Evolutionary conservation across 176 grass and related monocot species (phyloP).

Genomic region (Saccharum spontaneum): DNA sequence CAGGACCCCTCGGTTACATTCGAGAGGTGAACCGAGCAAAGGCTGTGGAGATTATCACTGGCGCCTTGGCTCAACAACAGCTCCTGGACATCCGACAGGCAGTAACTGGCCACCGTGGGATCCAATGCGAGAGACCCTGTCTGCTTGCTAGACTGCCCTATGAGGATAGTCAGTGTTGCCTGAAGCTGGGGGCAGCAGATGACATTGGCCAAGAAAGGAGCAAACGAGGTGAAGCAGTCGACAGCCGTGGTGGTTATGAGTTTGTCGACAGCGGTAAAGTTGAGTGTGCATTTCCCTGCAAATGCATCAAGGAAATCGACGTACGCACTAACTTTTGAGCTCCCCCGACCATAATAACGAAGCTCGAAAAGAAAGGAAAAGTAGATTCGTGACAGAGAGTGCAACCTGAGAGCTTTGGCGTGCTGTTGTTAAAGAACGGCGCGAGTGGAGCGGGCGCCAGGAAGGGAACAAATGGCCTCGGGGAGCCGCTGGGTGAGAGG

Average conservation of each 20-base stretch:
- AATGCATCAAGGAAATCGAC: not conserved
- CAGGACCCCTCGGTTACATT: conserved; percentile 82
- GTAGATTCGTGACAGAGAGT: not conserved
- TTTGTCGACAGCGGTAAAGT: conserved; percentile 65
- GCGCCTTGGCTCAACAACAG: conserved; percentile 78
- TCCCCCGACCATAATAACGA: not conserved
- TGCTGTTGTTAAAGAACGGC: conserved; percentile 85
- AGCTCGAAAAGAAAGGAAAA: not conserved
- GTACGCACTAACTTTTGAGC: not conserved
- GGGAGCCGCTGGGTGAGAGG: conserved; percentile 64
- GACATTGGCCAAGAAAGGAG: conserved; percentile 89
- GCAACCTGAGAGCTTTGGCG: conserved; percentile 84
- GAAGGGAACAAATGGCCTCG: conserved; percentile 70
- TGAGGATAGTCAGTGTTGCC: conserved; percentile 82
- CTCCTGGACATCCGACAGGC: conserved; percentile 89
- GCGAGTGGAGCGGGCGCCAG: conserved; percentile 72
- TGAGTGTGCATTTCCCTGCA: conserved; percentile 73
- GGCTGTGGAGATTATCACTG: conserved; percentile 57
- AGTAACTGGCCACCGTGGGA: conserved; percentile 70
- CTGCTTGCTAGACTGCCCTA: conserved; percentile 87
- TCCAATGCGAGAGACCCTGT: conserved; percentile 77
- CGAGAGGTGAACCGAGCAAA: conserved; percentile 71
- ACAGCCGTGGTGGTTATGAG: conserved; percentile 78
- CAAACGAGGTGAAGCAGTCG: conserved; percentile 78
- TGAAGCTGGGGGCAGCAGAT: conserved; percentile 96